Conservation (phyloP, 2,329 filamentous ascomycete genomes). For the Coniochaeta ligniaria region DNA sequence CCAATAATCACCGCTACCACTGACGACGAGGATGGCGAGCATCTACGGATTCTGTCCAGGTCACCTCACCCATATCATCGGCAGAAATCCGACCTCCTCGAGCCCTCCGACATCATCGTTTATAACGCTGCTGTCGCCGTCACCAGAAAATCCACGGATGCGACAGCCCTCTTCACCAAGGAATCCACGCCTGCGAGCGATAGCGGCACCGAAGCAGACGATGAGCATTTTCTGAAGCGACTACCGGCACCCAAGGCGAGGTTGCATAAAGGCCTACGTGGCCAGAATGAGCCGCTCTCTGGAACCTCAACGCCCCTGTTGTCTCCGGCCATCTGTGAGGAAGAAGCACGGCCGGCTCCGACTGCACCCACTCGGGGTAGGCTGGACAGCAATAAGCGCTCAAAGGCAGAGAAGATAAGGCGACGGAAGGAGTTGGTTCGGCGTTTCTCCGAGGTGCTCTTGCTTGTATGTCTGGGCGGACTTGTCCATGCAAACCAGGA, state of each 20-base stretch:
- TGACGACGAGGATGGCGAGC: slow-evolving; percentile 15
- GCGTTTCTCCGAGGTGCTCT: slow-evolving; percentile 42
- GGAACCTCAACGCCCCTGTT: slow-evolving; percentile 47
- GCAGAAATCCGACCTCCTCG: slow-evolving; percentile 47
- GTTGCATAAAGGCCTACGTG: slow-evolving; percentile 71
- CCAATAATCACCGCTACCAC: background rate
- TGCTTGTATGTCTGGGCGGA: slow-evolving; percentile 41
- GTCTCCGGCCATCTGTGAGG: slow-evolving; percentile 38
- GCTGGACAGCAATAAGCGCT: slow-evolving; percentile 17
- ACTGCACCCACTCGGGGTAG: slow-evolving; percentile 10
- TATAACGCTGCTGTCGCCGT: slow-evolving; percentile 1
- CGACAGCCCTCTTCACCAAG: slow-evolving; percentile 27
- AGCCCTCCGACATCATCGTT: slow-evolving; percentile 36
- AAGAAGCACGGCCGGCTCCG: slow-evolving; percentile 22
- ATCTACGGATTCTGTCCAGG: slow-evolving; percentile 45
- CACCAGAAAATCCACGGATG: slow-evolving; percentile 1
- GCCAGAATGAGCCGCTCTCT: slow-evolving; percentile 46
- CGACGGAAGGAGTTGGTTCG: slow-evolving; percentile 44
- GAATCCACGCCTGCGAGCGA: slow-evolving; percentile 65
- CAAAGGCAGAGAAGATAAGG: slow-evolving; percentile 25
- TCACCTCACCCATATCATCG: slow-evolving; percentile 64
- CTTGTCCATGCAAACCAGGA: slow-evolving; percentile 39
- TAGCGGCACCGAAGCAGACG: slow-evolving; percentile 90
- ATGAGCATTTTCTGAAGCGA: slow-evolving; percentile 82
- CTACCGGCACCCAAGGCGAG: slow-evolving; percentile 71